Conservation (phyloP, 2,329 filamentous ascomycete species). For the Diplodia scrobiculata region DNA sequence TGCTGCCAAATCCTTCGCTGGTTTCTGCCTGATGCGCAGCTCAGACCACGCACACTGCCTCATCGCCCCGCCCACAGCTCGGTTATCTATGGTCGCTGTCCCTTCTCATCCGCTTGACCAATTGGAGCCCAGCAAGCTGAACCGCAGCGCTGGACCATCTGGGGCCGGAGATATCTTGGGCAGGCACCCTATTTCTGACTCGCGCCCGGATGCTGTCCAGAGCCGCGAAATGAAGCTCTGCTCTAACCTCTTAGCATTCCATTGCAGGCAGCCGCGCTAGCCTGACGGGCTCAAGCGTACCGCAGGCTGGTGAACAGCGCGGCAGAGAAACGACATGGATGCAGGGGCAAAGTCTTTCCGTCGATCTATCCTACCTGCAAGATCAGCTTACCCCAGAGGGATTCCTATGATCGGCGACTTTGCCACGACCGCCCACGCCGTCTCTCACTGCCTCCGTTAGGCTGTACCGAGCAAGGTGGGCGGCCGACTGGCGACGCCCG, state of each 20-base stretch:
- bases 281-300: no score
- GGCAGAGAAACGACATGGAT: neutral
- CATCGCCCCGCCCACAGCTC: no score
- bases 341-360: conserved; percentile 5
- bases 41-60: neutral
- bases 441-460: neutral
- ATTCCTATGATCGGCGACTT: neutral
- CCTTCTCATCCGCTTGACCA: conserved; percentile 7
- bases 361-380: neutral
- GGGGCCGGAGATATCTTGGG: neutral
- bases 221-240: conserved; percentile 8
- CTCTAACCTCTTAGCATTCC: neutral
- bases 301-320: no score
- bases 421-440: neutral
- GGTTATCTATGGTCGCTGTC: neutral
- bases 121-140: neutral
- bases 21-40: neutral
- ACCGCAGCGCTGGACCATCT: neutral
- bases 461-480: neutral
- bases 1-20: neutral
- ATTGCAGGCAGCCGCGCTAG: neutral
- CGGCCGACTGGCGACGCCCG: no score
- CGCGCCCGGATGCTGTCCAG: neutral
- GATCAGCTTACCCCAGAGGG: neutral
- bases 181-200: neutral